Evolutionary conservation across 257 asterid genomes (phyloP), one percentile per base, ranked within the genome.

Genomic region (Euphrasia confusa): DNA sequence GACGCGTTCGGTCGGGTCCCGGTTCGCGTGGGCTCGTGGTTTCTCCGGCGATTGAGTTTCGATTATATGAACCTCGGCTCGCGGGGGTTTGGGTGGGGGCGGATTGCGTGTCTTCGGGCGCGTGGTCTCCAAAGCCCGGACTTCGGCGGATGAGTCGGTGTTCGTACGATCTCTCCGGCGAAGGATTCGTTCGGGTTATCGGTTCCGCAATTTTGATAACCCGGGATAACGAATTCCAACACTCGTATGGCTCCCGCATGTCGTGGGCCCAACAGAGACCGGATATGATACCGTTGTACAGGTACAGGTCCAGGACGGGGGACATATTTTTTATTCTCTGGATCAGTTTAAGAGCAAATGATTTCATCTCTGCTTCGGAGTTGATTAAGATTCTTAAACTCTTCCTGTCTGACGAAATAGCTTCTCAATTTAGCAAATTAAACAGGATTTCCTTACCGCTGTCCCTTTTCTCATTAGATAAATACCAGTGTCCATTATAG

Each of bases 181-280:
- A n/a, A n/a, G n/a, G n/a, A n/a, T n/a, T n/a, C n/a, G n/a, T n/a
- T n/a, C n/a, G n/a, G n/a, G n/a, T n/a, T n/a, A n/a, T n/a, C n/a
- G n/a, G n/a, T n/a, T n/a, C n/a, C n/a, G n/a, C n/a, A n/a, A n/a
- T n/a, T n/a, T n/a, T n/a, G n/a, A n/a, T n/a, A n/a, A n/a, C n/a
- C n/a, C n/a, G n/a, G n/a, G n/a, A n/a, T n/a, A n/a, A n/a, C n/a
- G n/a, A n/a, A n/a, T n/a, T n/a, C n/a, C n/a, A n/a, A n/a, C n/a
- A n/a, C 60, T 61, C 65, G 44, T 76, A 69, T 15, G 94, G 89
- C 37, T 78, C 85, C 15, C 71, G 33, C 87, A 78, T 78, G 64
- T 50, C 60, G 24, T 62, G 70, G 52, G 80, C 75, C 73, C 77
- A 74, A 70, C 89, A 82, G 27, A 76, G 65, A 4, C 78, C 81